These are phyloP conservation scores for Lentinula sp. DNA, from an alignment of 768 basidiomycete species.

Conservation along the genomic window DNA sequence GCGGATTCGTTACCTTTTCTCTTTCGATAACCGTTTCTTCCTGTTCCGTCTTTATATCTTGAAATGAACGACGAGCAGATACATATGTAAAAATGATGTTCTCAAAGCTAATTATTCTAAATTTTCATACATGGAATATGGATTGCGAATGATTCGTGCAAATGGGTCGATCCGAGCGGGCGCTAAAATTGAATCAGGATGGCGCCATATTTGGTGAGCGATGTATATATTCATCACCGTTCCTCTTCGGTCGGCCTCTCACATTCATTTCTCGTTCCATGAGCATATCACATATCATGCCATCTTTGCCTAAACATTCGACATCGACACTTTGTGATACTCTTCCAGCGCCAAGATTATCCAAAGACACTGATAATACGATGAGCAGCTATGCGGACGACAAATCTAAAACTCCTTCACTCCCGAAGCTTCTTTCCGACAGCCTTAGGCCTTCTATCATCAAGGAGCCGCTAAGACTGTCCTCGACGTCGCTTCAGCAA, in stretches of 20 bases:
- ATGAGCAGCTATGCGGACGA: constrained; percentile 17
- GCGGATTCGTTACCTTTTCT: neutral
- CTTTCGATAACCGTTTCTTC: neutral
- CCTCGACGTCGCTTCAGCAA: constrained; percentile 25
- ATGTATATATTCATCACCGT: constrained; percentile 12
- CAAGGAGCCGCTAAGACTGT: constrained; percentile 7
- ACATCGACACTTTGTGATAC: constrained; percentile 62
- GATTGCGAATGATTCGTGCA: constrained; percentile 3
- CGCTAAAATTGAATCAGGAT: constrained; percentile 2
- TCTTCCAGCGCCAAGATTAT: constrained; percentile 56
- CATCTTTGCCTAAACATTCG: constrained; percentile 4
- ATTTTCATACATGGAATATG: neutral
- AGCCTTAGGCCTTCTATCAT: constrained; percentile 3
- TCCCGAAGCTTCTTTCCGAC: constrained; percentile 14
- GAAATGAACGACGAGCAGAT: constrained; percentile 31
- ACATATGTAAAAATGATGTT: constrained; percentile 12
- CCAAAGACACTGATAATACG: constrained; percentile 18
- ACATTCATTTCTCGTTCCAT: constrained; percentile 11
- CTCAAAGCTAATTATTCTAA: neutral
- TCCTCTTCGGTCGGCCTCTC: neutral
- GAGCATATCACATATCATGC: constrained; percentile 12
- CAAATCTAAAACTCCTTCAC: constrained; percentile 35
- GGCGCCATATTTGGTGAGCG: constrained; percentile 43
- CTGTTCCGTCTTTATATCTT: constrained; percentile 9
- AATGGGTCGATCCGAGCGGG: neutral